phyloP scores from a whole-genome alignment of 75 land plant genomes.

The Pinus albicaulis region DNA sequence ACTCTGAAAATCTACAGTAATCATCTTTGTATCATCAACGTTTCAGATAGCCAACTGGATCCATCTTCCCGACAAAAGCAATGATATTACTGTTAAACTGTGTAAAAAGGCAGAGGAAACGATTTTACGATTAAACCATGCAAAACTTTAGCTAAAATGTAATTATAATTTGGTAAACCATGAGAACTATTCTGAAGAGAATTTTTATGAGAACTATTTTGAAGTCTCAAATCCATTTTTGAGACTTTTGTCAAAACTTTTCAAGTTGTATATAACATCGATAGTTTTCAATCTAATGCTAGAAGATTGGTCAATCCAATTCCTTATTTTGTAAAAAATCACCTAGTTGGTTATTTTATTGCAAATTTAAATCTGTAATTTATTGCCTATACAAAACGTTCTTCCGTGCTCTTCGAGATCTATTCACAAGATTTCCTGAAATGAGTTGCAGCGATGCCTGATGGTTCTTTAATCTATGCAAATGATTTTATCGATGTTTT shows the following conservation, averaged over 20 bases:
- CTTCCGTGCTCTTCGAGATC: neutral
- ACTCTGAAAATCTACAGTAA: no score
- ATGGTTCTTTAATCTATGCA: conserved; percentile 2
- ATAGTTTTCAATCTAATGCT: no score
- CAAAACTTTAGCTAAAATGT: neutral
- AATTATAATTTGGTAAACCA: neutral
- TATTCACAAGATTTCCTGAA: neutral
- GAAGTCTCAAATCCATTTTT: neutral
- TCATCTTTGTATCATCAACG: no score
- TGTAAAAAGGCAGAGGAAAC: neutral
- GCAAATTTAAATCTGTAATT: neutral
- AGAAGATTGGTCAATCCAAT: no score
- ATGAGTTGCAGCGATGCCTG: conserved; percentile 37
- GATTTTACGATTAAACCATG: no score
- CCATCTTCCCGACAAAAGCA: no score
- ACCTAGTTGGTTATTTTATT: neutral
- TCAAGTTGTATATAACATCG: no score
- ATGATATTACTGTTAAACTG: no score
- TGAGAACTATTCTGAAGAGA: neutral
- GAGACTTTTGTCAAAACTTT: no score
- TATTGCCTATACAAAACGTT: neutral
- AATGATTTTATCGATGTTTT: no score
- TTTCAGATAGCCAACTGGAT: no score
- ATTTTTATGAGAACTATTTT: neutral
- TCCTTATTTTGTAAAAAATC: no score